Conservation (phyloP, 1,284 basidiomycete species). For the Inonotus obliquus region DNA sequence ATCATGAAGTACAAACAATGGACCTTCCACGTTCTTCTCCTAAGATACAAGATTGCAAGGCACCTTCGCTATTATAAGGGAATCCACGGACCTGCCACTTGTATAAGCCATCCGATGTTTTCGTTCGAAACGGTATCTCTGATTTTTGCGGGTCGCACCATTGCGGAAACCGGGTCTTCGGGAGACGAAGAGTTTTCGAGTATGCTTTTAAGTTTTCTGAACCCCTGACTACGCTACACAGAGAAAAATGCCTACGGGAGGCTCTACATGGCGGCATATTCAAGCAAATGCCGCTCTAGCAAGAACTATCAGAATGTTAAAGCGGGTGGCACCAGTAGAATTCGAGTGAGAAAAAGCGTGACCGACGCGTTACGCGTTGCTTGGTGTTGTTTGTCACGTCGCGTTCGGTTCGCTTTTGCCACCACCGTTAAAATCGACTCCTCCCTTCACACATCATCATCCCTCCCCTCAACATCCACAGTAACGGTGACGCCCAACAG, state of each 20-base stretch:
- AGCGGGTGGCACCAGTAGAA: neutral
- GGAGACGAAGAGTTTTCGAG: constrained; percentile 76
- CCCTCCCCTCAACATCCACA: neutral
- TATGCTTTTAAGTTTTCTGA: constrained; percentile 31
- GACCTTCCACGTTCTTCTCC: constrained; percentile 60
- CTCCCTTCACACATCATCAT: constrained; percentile 13
- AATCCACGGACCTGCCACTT: constrained; percentile 70
- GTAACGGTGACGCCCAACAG: neutral
- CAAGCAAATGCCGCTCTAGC: neutral
- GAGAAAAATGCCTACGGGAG: constrained; percentile 2
- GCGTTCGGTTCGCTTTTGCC: constrained; percentile 17
- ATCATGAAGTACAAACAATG: constrained; percentile 86
- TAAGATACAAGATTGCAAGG: constrained; percentile 28
- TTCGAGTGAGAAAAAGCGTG: constrained; percentile 3
- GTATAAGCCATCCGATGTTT: constrained; percentile 79
- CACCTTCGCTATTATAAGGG: constrained; percentile 5
- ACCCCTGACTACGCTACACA: neutral
- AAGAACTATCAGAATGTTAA: neutral
- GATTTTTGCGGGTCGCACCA: constrained; percentile 66
- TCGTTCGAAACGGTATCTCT: constrained; percentile 54
- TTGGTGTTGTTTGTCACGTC: constrained; percentile 16
- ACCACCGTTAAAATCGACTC: constrained; percentile 8
- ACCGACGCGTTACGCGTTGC: constrained; percentile 17
- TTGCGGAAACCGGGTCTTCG: constrained; percentile 80
- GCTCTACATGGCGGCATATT: constrained; percentile 4